Base-by-base conservation (phyloP, 108 stramenopile genomes). In the Cyclostephanos invisitatus region DNA sequence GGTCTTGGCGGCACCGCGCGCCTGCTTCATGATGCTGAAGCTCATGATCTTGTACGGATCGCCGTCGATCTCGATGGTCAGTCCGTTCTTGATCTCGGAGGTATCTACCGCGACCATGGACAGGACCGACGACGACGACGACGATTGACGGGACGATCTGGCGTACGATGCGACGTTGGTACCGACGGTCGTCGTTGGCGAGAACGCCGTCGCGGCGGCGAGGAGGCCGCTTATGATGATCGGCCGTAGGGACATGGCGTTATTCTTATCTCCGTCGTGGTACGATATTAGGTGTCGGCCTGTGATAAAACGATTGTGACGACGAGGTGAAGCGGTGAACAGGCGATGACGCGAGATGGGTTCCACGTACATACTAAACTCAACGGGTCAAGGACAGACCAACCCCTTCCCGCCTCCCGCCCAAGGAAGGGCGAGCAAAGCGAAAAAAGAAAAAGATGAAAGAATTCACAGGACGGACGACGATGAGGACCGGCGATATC, bases 11-110 rank as follows among this genome's bases (percentile, higher is more conserved):
- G 93, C 93, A 63, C 91, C 93, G 25, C 90, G 88, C n/a, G 90
- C 93, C 66, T 95, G 90, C 60, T 97, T 97, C 85, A 97, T 96
- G 70, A 96, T 94, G 70, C 88, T 84, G 75, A 97, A 97, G 50
- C 73, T 77, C 62, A 96, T 56, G 47, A 97, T 90, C 81, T 90
- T 91, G 87, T 85, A 87, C 46, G 94, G 92, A 62, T 92, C 92
- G 37, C 94, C 94, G 67, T 97, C 97, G 21, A 97, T 49, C 75
- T 97, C 96, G 49, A 97, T 82, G 9, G 95, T 97, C 67, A 96
- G 73, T 12, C 97, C 97, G 75, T 96, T 97, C 84, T 96, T 97
- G 59, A 97, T 96, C 55, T 97, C 97, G 60, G 89, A 87, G 36
- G 94, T 95, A 75, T 91, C 89, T 48, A 93, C 78, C 49, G 92